These are phyloP conservation scores for Rosa rugosa DNA, from an alignment of 306 rosid genomes.

Conservation along the genomic window DNA sequence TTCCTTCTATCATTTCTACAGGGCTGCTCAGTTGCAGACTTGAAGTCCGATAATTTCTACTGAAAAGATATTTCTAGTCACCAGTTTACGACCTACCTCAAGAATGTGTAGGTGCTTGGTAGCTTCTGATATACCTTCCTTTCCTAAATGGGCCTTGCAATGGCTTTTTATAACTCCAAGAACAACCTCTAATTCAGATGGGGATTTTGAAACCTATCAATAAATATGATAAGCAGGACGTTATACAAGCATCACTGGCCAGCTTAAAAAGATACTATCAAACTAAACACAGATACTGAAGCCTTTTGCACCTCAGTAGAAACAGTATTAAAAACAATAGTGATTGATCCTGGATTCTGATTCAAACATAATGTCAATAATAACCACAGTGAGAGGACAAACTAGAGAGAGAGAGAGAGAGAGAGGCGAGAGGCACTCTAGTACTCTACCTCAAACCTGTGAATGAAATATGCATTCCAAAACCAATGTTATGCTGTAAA, in stretches of 20 bases:
- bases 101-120: slow-evolving; percentile 68
- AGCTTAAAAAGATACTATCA: neutral
- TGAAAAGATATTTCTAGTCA: slow-evolving; percentile 14
- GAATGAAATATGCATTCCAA: neutral
- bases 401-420: slow-evolving; percentile 3
- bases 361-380: neutral
- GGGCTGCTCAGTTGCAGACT: slow-evolving; percentile 11
- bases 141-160: slow-evolving; percentile 76
- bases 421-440: neutral
- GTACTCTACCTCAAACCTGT: neutral
- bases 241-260: neutral
- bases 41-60: slow-evolving; percentile 21
- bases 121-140: slow-evolving; percentile 58
- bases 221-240: neutral
- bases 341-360: neutral
- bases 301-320: neutral
- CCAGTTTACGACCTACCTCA: slow-evolving; percentile 53
- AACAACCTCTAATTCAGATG: slow-evolving; percentile 87
- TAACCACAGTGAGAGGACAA: neutral
- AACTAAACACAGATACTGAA: neutral
- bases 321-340: neutral
- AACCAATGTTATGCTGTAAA: neutral
- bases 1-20: slow-evolving; percentile 16
- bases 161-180: slow-evolving; percentile 81
- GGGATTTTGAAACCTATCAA: slow-evolving; percentile 64